Evolutionary conservation across 2,329 filamentous ascomycete genomes (phyloP).

Genomic region (Botrytis aclada): DNA sequence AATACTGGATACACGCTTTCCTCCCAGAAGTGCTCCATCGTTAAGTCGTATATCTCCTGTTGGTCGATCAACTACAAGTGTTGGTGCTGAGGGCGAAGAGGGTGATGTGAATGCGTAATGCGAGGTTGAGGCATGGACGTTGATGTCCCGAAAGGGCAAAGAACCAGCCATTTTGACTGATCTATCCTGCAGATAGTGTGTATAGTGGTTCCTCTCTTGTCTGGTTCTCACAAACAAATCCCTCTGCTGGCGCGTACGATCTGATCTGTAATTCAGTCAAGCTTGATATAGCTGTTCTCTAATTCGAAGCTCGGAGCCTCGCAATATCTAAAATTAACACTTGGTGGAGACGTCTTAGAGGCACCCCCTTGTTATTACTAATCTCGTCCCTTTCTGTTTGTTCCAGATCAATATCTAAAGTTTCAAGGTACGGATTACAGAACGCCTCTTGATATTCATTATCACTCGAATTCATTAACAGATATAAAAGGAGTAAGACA

Average conservation of each 20-base stretch:
- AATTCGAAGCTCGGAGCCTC: conserved; percentile 13
- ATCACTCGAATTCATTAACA: neutral
- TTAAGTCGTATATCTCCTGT: conserved; percentile 85
- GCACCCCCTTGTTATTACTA: neutral
- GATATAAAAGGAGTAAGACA: neutral
- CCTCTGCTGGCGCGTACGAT: neutral
- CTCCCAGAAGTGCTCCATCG: conserved; percentile 71
- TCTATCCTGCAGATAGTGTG: neutral
- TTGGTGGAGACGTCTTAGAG: conserved; percentile 1
- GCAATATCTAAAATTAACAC: conserved; percentile 16
- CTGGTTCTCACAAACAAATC: neutral
- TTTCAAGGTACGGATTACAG: neutral
- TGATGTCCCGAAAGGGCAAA: conserved; percentile 91
- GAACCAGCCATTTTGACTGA: conserved; percentile 44
- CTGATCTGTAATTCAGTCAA: neutral
- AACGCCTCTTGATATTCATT: neutral
- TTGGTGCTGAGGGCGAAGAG: conserved; percentile 83
- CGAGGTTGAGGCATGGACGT: conserved; percentile 86
- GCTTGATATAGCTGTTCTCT: conserved; percentile 19
- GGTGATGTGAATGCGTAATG: conserved; percentile 97
- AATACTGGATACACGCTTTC: conserved; percentile 88
- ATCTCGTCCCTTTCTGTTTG: neutral
- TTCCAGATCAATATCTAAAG: conserved; percentile 5
- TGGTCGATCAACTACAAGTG: conserved; percentile 84
- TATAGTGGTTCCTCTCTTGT: neutral